Base-by-base conservation (phyloP, 257 asterid species). In the Cinchona pubescens region DNA sequence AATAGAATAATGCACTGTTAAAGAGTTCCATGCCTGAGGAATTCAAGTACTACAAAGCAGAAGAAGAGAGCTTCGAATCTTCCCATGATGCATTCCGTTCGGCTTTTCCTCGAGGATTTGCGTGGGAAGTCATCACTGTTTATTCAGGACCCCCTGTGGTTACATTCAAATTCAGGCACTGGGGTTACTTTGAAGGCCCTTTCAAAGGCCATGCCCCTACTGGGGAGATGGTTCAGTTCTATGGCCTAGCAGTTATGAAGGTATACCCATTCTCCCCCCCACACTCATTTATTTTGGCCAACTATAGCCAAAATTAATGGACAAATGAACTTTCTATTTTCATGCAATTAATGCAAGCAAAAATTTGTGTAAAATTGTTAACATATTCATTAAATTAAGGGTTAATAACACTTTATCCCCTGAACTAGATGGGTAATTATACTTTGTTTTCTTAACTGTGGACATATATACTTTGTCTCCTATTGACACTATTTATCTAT, bases 101-200 rank as follows among this genome's bases (percentile, higher is more conserved):
- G 0, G 96, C 97, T 9, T 89, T 93, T 56, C 97, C 98, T 2
- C 90, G 98, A 0, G 98, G 98, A 2, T 93, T 93, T 27, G 93
- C 97, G 0, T 93, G 98, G 96, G 98, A 93, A 78, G 96, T 91
- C 56, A 59, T 87, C 37, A 82, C 82, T 0, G 98, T 93, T 4
- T 90, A 87, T 59, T 85, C 97, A 0, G 94, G 91, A 1, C 98
- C 98, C 6, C 98, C 98, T 1, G 64, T 87, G 8, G 80, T 93
- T 8, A 58, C 91, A n/a, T 91, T 83, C 79, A 93, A 93, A 81
- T 93, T 88, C 79, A 79, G 98, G 83, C 98, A 93, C 46, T 93
- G 98, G 98, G 98, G 97, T 43, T 93, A 79, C 79, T 93, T 90
- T 59, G 97, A 93, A 84, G 98, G 97, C 0, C 93, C 95, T 19